A percentile compares a stretch with the other conserved stretches of the same genome.
These are phyloP conservation scores for Termitomyces bulborhizus DNA, from an alignment of 768 basidiomycete genomes.

Conservation along the genomic window DNA sequence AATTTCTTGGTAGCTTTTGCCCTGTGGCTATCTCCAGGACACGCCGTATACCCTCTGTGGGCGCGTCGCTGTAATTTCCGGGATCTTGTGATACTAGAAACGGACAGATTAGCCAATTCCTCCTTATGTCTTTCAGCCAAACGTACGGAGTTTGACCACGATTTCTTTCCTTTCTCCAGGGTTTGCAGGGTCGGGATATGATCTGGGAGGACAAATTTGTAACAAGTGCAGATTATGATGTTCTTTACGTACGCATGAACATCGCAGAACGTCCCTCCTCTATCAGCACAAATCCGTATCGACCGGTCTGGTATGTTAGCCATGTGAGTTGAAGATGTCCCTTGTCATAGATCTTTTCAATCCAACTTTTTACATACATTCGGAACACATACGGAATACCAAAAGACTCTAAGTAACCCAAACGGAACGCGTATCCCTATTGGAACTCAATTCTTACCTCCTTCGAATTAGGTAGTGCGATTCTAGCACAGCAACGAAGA, in stretches of 20 bases:
- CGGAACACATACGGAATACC: constrained; percentile 14
- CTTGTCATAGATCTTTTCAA: not conserved
- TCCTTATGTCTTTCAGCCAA: not conserved
- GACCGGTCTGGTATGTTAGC: constrained; percentile 58
- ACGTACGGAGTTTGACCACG: constrained; percentile 84
- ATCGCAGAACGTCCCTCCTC: constrained; percentile 92
- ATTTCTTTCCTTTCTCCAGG: constrained; percentile 61
- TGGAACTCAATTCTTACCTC: not conserved
- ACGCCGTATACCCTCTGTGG: constrained; percentile 88
- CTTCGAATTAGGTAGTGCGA: not conserved
- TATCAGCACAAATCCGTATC: constrained; percentile 79
- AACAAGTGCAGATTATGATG: not conserved
- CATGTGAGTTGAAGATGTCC: constrained; percentile 4
- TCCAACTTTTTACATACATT: constrained; percentile 1
- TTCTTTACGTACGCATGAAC: constrained; percentile 62
- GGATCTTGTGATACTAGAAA: constrained; percentile 81
- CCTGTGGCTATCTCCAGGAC: constrained; percentile 76
- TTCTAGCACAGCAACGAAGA: not conserved
- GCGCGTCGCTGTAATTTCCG: constrained; percentile 84
- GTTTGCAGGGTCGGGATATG: constrained; percentile 68
- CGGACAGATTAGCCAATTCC: not conserved
- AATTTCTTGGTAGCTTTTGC: constrained; percentile 58
- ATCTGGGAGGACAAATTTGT: constrained; percentile 31
- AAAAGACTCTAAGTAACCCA: not conserved
- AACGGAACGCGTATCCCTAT: not conserved